Evolutionary conservation across 257 asterid species (phyloP).

Genomic region (Plantago major): DNA sequence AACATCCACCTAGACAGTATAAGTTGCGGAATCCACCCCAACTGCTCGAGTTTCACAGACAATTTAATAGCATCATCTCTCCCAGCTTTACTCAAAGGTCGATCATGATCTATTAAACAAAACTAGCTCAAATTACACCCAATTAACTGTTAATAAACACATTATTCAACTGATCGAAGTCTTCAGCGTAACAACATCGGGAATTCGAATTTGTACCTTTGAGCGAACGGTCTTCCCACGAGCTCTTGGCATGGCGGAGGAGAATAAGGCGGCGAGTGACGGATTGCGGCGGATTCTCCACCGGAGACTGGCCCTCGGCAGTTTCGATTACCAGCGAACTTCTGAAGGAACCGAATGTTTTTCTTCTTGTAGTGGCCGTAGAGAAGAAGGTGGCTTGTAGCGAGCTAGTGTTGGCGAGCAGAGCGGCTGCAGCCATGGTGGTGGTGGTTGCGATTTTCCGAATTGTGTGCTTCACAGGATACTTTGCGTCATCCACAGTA

Average conservation of each 20-base stretch:
- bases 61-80: constrained; percentile 71
- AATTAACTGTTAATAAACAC: not conserved
- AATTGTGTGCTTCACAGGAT: too few relatives aligned
- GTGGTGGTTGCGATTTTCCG: not conserved
- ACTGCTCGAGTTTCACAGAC: constrained; percentile 58
- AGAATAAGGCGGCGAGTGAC: constrained; percentile 66
- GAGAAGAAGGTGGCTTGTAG: constrained; percentile 18
- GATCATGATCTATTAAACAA: constrained; percentile 70
- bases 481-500: too few relatives aligned
- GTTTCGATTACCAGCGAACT: constrained; percentile 41
- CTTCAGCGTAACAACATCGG: too few relatives aligned
- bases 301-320: constrained; percentile 31
- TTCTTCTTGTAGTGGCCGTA: constrained; percentile 19
- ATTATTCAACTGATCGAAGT: not conserved
- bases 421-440: constrained; percentile 40
- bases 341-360: constrained; percentile 19
- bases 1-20: constrained; percentile 59
- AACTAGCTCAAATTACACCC: not conserved
- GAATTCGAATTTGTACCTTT: constrained; percentile 37
- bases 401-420: constrained; percentile 24
- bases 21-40: constrained; percentile 95
- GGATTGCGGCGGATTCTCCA: constrained; percentile 33
- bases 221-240: constrained; percentile 58
- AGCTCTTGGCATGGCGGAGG: constrained; percentile 79
- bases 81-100: constrained; percentile 82